Base-by-base conservation (phyloP, 108 stramenopile genomes). In the Cylindrotheca closterium region DNA sequence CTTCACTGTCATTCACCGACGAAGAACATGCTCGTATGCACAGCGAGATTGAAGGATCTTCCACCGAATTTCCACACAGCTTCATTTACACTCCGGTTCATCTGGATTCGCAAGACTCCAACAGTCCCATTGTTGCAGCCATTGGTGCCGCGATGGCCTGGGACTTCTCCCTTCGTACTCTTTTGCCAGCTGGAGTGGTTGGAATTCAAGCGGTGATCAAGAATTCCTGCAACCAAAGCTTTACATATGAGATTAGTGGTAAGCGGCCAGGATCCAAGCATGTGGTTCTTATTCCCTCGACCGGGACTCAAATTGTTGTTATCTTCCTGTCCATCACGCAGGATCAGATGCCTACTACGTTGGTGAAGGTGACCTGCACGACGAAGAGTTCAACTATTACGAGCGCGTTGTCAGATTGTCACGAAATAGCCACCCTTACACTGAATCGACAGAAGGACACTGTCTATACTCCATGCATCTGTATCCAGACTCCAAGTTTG, bases 171-270 rank as follows among this genome's bases (percentile, higher is more conserved):
- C 21, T 47, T 21, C 47, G 21, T 47, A 18, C 7, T 47, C 21
- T 47, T 2, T 47, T 47, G 26, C 83, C 83, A 2, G 52, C 58
- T 22, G 63, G 71, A 51, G 63, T 75, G 47, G 69, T 74, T 61
- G 80, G 79, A 3, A 65, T 84, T 53, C 31, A 75, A 33, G 80
- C 75, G 42, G 83, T 84, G 18, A 21, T 84, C 0, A 27, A 54
- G 21, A 68, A 67, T 22, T 71, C 75, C 0, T 79, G 65, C 29
- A 63, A 53, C 4, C 70, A 79, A 27, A 34, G 29, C 23, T 71
- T 61, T 49, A 78, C 65, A 15, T 83, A 74, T 50, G 54, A 53
- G 5, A 53, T 84, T 25, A 57, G 48, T 28, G 79, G 83, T 0
- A n/a, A n/a, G n/a, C n/a, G n/a, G n/a, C n/a, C n/a, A n/a, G n/a